A percentile compares a stretch with the other conserved stretches of the same genome.
phyloP scores from a whole-genome alignment of 257 asterid species.

The Jacaranda copaia region DNA sequence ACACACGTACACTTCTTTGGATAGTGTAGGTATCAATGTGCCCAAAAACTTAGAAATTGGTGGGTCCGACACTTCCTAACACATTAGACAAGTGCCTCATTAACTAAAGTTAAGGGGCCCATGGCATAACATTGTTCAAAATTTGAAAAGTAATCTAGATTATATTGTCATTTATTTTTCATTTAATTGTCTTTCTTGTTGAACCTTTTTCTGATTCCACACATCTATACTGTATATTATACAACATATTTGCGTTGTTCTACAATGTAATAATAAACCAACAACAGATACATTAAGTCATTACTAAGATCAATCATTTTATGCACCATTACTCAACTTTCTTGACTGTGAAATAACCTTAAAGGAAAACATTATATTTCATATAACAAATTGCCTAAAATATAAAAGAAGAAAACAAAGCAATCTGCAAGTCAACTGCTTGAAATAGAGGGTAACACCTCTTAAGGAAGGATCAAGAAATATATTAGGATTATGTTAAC shows the following conservation, averaged over 20 bases:
- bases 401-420: conserved; percentile 24
- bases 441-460: conserved; percentile 12
- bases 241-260: not conserved
- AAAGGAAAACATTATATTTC: not conserved
- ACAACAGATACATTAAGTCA: too few relatives aligned
- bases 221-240: not conserved
- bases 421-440: conserved; percentile 8
- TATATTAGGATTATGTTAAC: conserved; percentile 1
- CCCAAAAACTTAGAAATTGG: not conserved
- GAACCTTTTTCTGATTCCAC: not conserved
- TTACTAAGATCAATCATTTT: not conserved
- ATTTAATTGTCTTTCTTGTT: not conserved
- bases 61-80: not conserved
- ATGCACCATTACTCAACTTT: not conserved
- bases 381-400: not conserved
- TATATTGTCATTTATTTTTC: not conserved
- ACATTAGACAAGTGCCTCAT: not conserved
- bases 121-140: not conserved
- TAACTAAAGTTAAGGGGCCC: not conserved
- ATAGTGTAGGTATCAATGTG: too few relatives aligned
- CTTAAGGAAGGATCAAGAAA: conserved; percentile 14
- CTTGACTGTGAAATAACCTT: not conserved
- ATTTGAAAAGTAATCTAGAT: not conserved
- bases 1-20: not conserved
- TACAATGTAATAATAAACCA: too few relatives aligned